Percentiles rank a stretch among this genome's conserved stretches.
Evolutionary conservation across 345 rosid species (phyloP).

Genomic region (Eucalyptus dawsonii): DNA sequence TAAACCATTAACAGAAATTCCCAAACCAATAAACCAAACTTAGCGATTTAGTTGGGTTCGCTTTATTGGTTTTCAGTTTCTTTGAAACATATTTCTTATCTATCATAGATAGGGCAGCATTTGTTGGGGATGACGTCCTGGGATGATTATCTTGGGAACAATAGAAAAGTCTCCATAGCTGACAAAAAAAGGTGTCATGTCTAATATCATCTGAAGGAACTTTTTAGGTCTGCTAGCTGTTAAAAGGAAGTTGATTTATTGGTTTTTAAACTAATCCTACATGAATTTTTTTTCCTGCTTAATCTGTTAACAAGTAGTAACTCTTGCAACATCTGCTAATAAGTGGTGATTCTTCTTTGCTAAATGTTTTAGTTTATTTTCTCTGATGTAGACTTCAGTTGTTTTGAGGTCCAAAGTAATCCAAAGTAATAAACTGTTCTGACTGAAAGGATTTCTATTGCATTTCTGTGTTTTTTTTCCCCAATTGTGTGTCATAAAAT

Average conservation of each 20-base stretch:
- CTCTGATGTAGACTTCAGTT: background rate
- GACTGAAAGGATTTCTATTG: background rate
- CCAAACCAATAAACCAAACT: background rate
- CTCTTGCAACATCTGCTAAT: background rate
- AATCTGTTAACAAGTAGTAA: background rate
- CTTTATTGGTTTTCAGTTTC: background rate
- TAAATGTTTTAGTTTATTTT: background rate
- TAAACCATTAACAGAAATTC: background rate
- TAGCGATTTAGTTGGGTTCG: background rate
- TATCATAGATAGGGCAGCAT: background rate
- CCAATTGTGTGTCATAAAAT: background rate
- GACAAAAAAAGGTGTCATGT: background rate
- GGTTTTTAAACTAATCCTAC: background rate
- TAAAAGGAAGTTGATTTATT: background rate
- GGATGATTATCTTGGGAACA: background rate
- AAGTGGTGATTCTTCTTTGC: background rate
- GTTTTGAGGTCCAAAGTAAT: background rate
- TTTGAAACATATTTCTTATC: background rate
- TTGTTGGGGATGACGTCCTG: background rate
- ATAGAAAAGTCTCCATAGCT: background rate
- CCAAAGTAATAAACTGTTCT: background rate
- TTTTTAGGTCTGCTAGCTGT: background rate
- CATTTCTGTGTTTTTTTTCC: background rate
- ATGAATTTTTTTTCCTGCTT: background rate
- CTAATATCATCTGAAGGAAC: background rate